Base-by-base conservation (phyloP, 169 alveolate genomes). In the Eimeria necatrix region DNA sequence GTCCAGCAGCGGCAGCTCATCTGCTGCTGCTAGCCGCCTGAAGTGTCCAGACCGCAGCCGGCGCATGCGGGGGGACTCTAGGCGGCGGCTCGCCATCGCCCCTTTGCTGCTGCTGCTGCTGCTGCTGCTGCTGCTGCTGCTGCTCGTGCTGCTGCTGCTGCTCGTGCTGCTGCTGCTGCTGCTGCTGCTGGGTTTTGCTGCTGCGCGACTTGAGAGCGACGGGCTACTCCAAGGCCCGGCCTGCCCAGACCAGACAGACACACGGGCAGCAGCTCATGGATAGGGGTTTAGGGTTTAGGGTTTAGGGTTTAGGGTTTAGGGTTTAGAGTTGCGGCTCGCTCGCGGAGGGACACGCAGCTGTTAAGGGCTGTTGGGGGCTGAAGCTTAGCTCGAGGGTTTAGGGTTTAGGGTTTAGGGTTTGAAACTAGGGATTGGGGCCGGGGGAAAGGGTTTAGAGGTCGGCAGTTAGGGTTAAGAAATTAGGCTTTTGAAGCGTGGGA, bases 41-140 rank as follows among this genome's bases (percentile, higher is more conserved):
- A 18, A 68, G 78, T 68, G 78, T 7, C 78, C 78, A 24, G 41
- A 16, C 12, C 41, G 78, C 78, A 68, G 32, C 41, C 78, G 78
- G 46, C 78, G 78, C 78, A 68, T 68, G 78, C 78, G 78, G 41
- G 78, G 78, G 3, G 78, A 18, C 32, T 12, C 78, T 24, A 68
- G 41, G 41, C 78, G 32, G n/a, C 0, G 32, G n/a, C 12, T 18
- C 78, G 46, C 12, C 41, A 14, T 14, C 14, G 32, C 78, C 32
- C 32, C 78, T 14, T 68, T 24, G 68, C 60, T 46, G 56, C 9
- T 41, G 85, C 52, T 74, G 85, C 85, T 74, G 60, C 22, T 74
- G 85, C 60, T 41, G 59, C 60, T 32, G 85, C 52, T 32, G 60
- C 60, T 32, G n/a, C 24, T 74, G 85, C 59, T 73, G 85, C 16